Base-by-base conservation (phyloP, 352 stramenopile species). In the Phytophthora hybrid region DNA sequence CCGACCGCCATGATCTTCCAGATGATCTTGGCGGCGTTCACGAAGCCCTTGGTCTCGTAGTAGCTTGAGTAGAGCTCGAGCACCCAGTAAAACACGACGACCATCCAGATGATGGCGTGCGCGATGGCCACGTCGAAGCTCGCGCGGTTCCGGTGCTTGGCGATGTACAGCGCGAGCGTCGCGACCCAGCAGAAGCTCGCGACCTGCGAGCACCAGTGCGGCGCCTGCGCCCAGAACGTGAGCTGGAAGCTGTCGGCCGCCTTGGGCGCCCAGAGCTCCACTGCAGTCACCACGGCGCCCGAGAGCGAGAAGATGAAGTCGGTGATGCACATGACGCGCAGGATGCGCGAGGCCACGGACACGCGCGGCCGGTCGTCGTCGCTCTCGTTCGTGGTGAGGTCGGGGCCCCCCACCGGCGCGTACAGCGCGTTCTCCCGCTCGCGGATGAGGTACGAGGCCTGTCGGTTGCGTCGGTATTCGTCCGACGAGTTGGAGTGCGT, bases 101-200 rank as follows among this genome's bases (percentile, higher is more conserved):
- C 56, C 71, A 93, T 83, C 89, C 89, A 96, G 34, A 96, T 93
- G 54, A 94, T 76, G 1, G 82, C 82, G 60, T 96, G 89, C 0
- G 86, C 82, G 63, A 94, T 92, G 14, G 80, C 80, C 21, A 96
- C 85, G 54, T 93, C 84, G 57, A 96, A 94, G 23, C 70, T 77
- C 37, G 81, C 69, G 37, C 83, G 73, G 44, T 90, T 79, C 18
- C 73, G 67, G 44, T 77, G 73, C 71, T 88, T 89, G 59, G 82
- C 84, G 68, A 96, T 94, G 76, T 96, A 96, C 21, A 95, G 56
- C 1, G 80, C 88, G 31, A 96, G 75, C 29, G 81, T 85, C 16
- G 79, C 84, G 52, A 94, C 88, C 89, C 89, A 96, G 47, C 84
- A 90, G 57, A 95, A 95, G 52, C 85, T 91, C 21, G 89, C 84